Conservation (phyloP, 495 filamentous ascomycete genomes). For the Aspergillus taichungensis region DNA sequence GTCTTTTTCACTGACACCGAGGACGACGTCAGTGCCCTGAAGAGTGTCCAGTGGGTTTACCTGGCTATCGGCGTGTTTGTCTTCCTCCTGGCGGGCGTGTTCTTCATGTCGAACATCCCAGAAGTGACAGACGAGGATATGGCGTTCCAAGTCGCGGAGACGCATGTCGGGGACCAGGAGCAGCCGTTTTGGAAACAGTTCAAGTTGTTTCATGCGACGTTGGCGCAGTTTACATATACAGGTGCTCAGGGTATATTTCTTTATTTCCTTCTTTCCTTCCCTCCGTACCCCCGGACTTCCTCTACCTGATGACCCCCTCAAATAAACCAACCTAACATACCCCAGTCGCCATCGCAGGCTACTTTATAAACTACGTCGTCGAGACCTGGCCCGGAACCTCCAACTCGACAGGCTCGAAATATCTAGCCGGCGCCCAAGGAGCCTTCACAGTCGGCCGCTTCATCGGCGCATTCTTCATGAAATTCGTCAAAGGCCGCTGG, state of each 20-base stretch:
- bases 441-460: conserved; percentile 50
- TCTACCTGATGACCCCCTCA: background rate
- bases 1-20: conserved; percentile 52
- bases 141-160: conserved; percentile 41
- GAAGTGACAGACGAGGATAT: conserved; percentile 52
- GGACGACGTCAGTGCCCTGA: conserved; percentile 40
- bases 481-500: conserved; percentile 41
- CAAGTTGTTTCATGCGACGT: conserved; percentile 51
- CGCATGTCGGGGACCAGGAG: conserved; percentile 33
- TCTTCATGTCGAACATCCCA: conserved; percentile 40
- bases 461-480: conserved; percentile 41
- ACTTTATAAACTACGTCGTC: conserved; percentile 52
- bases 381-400: conserved; percentile 30
- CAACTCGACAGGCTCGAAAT: conserved; percentile 39
- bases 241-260: conserved; percentile 47
- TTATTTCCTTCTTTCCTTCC: background rate
- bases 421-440: conserved; percentile 46
- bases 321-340: background rate
- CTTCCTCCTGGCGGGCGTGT: conserved; percentile 46
- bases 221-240: conserved; percentile 68
- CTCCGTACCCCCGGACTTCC: background rate
- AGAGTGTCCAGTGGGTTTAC: conserved; percentile 68
- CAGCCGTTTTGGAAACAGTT: conserved; percentile 41
- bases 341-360: conserved; percentile 54
- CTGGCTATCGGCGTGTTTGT: conserved; percentile 65